Conservation (phyloP, 2,329 filamentous ascomycete species). For the Ascochyta rabiei region DNA sequence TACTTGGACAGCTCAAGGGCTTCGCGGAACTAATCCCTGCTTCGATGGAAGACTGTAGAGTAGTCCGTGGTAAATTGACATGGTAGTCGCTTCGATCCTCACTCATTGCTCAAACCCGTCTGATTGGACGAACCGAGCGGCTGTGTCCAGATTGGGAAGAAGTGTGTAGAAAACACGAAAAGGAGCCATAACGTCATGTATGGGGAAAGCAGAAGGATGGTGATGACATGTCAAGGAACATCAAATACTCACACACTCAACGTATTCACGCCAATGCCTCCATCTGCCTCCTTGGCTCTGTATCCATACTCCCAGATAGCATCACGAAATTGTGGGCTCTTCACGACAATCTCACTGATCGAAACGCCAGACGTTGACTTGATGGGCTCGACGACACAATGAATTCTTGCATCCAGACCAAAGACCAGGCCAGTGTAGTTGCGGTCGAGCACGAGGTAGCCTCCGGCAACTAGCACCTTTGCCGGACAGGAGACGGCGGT, state of each 20-base stretch:
- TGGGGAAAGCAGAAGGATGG: neutral
- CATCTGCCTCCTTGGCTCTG: slow-evolving; percentile 69
- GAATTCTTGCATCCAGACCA: slow-evolving; percentile 68
- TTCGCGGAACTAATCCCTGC: no score
- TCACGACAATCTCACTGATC: slow-evolving; percentile 77
- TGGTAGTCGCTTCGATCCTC: no score
- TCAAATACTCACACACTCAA: slow-evolving; percentile 70
- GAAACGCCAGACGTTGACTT: slow-evolving; percentile 65
- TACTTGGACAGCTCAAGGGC: no score
- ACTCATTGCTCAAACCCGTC: neutral
- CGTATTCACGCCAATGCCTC: slow-evolving; percentile 83
- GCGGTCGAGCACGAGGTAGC: slow-evolving; percentile 92
- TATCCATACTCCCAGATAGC: slow-evolving; percentile 90
- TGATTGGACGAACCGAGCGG: slow-evolving; percentile 2
- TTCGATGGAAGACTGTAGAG: no score
- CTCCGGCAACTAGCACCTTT: slow-evolving; percentile 93
- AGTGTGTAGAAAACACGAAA: neutral
- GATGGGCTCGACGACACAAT: slow-evolving; percentile 63
- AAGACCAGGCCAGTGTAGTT: slow-evolving; percentile 77
- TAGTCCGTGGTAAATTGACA: no score
- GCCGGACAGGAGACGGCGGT: slow-evolving; percentile 81
- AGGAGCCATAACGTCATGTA: neutral
- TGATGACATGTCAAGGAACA: neutral
- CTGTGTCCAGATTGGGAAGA: slow-evolving; percentile 2
- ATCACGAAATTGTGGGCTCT: slow-evolving; percentile 87